These are phyloP conservation scores for Sporobolus alterniflorus DNA, from an alignment of 202 grass and related monocot genomes.

Conservation along the genomic window DNA sequence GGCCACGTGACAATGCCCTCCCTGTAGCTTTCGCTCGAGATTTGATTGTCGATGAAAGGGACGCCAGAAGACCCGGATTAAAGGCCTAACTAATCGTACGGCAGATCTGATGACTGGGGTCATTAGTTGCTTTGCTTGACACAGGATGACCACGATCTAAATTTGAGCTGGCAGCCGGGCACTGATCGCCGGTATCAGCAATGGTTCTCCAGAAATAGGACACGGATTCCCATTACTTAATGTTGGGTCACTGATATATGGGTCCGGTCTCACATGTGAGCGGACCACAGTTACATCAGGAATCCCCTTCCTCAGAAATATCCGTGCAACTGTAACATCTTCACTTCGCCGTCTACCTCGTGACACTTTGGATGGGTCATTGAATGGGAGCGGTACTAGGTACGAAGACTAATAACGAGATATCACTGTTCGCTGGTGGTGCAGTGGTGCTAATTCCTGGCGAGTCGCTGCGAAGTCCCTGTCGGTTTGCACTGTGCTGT, in stretches of 20 bases:
- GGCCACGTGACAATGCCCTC: not conserved
- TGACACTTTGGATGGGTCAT: constrained; percentile 28
- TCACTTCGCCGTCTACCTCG: not conserved
- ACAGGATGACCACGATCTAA: not conserved
- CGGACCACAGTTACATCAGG: too few relatives aligned
- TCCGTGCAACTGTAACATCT: constrained; percentile 2
- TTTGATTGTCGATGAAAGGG: constrained; percentile 3
- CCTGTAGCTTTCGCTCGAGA: not conserved
- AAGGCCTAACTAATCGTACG: constrained; percentile 10
- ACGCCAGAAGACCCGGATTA: not conserved
- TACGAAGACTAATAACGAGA: not conserved
- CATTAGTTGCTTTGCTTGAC: not conserved
- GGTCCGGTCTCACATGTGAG: too few relatives aligned
- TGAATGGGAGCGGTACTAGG: not conserved
- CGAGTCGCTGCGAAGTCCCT: constrained; percentile 3
- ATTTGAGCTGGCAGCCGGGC: too few relatives aligned
- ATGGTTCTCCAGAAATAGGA: too few relatives aligned
- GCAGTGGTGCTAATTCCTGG: constrained; percentile 6
- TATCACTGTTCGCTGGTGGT: constrained; percentile 7
- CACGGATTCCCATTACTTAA: too few relatives aligned
- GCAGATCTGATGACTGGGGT: not conserved
- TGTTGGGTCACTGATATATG: too few relatives aligned
- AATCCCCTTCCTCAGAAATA: constrained; percentile 5
- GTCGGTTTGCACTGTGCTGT: not conserved
- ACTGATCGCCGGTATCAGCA: too few relatives aligned